Percentiles rank a stretch among this genome's conserved stretches.
Evolutionary conservation across 2,329 filamentous ascomycete species (phyloP).

Genomic region (Ceratocystis papillata): DNA sequence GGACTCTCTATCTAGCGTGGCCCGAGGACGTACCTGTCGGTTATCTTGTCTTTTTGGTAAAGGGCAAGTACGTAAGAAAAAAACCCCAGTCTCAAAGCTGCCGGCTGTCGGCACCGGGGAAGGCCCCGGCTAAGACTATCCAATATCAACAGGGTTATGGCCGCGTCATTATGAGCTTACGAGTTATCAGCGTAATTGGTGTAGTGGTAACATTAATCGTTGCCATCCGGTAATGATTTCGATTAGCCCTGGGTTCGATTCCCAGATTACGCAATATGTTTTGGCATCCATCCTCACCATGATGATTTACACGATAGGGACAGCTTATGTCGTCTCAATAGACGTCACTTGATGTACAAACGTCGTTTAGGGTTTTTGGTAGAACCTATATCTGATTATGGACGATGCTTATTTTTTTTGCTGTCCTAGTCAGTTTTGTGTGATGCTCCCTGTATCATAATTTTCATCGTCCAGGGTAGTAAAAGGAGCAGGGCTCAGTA

Average conservation of each 20-base stretch:
- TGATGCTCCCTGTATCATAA: too few relatives aligned
- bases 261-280: constrained; percentile 23
- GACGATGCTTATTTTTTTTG: not conserved
- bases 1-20: too few relatives aligned
- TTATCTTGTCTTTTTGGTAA: too few relatives aligned
- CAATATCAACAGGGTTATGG: too few relatives aligned
- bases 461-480: too few relatives aligned
- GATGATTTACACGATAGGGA: constrained; percentile 25
- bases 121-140: too few relatives aligned
- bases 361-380: constrained; percentile 23
- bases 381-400: constrained; percentile 21
- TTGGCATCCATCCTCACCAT: not conserved
- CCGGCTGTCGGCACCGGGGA: too few relatives aligned
- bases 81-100: too few relatives aligned
- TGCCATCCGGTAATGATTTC: constrained; percentile 24
- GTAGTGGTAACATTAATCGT: constrained; percentile 24
- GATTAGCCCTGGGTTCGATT: constrained; percentile 24
- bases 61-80: too few relatives aligned
- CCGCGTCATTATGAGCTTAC: accelerated
- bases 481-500: too few relatives aligned
- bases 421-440: too few relatives aligned
- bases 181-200: constrained; percentile 22
- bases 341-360: constrained; percentile 22
- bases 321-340: constrained; percentile 20
- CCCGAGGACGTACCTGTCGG: too few relatives aligned